Evolutionary conservation across 2,329 filamentous ascomycete species (phyloP), one percentile per base, ranked within the genome.

Genomic region (Endoconidiophora polonica): DNA sequence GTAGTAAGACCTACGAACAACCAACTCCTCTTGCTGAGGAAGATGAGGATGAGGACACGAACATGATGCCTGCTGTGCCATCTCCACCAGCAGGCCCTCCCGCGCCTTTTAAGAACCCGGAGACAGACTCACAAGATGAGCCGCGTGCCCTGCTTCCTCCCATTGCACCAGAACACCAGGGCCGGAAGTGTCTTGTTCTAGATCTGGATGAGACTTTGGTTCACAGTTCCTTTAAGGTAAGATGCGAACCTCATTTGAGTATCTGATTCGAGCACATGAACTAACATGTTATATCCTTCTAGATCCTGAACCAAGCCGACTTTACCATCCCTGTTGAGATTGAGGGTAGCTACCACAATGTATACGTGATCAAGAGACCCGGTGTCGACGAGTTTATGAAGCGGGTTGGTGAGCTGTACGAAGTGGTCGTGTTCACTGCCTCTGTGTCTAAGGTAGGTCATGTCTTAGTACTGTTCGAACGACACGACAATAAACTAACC

Each of bases 361-460:
- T 98, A 49, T 98, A 98, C 63, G 91, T 98, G 56, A 98, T 98
- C 65, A 98, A 98, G 69, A 79, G 91, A 59, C 91, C 91, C n/a
- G 91, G 91, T 49, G 91, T 98, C 18, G 91, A 98, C 62, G 82
- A 93, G 56, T 98, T 98, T 66, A 95, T 98, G 86, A 96, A 96
- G 72, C 75, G 91, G 53, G 88, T 98, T 36, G 91, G 91, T 46
- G 91, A 98, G 66, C 73, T 98, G 46, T 98, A 96, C 60, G 91
- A 98, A 68, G 90, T 98, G 45, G 91, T 98, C 23, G 90, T 98
- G 43, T 98, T 98, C 63, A 98, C 91, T 39, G 91, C 91, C 48
- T 98, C 91, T 6, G 91, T 98, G 47, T 95, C 91, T 39, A 98
- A 98, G 77, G 86, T 88, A 68, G 57, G 60, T 20, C 18, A 18